These are phyloP conservation scores for Sordariomycetes sp. DNA, from an alignment of 2,329 filamentous ascomycete species.

Conservation along the genomic window DNA sequence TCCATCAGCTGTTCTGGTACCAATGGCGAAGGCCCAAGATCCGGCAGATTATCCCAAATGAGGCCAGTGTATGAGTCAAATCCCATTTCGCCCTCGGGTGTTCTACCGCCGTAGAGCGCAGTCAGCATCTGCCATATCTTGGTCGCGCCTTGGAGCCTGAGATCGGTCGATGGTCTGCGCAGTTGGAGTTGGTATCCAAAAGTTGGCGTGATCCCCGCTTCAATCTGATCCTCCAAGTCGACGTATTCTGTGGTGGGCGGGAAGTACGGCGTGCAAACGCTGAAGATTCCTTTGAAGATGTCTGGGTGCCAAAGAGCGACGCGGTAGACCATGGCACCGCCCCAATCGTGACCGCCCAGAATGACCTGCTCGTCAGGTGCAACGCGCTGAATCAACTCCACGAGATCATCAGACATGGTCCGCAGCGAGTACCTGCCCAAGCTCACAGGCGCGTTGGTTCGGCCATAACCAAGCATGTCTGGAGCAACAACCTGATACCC, in stretches of 20 bases:
- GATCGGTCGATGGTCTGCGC: constrained; percentile 50
- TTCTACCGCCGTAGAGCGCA: constrained; percentile 55
- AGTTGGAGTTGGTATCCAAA: constrained; percentile 73
- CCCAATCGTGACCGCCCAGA: constrained; percentile 80
- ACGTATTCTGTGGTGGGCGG: constrained; percentile 37
- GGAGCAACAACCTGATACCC: constrained; percentile 69
- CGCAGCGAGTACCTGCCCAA: constrained; percentile 56
- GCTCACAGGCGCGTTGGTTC: constrained; percentile 54
- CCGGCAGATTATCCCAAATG: constrained; percentile 45
- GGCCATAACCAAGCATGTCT: constrained; percentile 75
- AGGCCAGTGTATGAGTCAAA: constrained; percentile 53
- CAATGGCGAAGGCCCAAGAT: constrained; percentile 51
- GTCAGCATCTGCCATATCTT: constrained; percentile 57
- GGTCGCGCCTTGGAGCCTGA: constrained; percentile 37
- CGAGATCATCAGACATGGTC: constrained; percentile 62
- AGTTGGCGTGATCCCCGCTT: constrained; percentile 42
- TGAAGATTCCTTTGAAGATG: constrained; percentile 60
- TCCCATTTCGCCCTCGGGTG: constrained; percentile 37
- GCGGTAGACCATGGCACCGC: constrained; percentile 62
- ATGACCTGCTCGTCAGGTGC: constrained; percentile 43
- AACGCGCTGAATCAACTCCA: constrained; percentile 49
- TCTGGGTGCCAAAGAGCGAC: constrained; percentile 59
- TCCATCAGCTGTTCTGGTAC: constrained; percentile 58
- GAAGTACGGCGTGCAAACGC: constrained; percentile 62
- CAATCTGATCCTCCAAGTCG: constrained; percentile 45